Conservation (phyloP, 2,329 filamentous ascomycete genomes). For the Dactylellina sp. region DNA sequence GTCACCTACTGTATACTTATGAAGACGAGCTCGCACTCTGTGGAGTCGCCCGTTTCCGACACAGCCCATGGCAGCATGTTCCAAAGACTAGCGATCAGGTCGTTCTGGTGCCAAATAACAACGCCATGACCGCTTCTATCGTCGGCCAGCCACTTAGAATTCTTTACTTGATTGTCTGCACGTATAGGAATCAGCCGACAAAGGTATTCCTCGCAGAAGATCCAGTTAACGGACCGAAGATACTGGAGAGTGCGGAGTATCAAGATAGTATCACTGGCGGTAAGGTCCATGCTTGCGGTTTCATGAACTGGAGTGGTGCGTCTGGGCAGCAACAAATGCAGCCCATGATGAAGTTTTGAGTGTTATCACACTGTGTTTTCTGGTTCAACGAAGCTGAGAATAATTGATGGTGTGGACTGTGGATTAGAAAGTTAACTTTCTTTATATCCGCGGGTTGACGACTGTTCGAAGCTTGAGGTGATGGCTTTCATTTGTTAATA, state of each 20-base stretch:
- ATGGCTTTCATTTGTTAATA: not conserved
- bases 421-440: not conserved
- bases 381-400: not conserved
- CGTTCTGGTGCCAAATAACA: slow-evolving; percentile 26
- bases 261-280: slow-evolving; percentile 43
- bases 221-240: slow-evolving; percentile 35
- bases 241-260: slow-evolving; percentile 21
- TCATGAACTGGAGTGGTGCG: slow-evolving; percentile 35
- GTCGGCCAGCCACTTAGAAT: slow-evolving; percentile 19
- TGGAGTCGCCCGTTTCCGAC: slow-evolving; percentile 38
- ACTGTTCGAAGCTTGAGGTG: not conserved
- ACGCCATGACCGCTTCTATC: slow-evolving; percentile 31
- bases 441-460: not conserved
- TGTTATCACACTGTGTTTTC: too few species aligned
- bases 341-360: not conserved
- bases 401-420: not conserved
- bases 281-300: slow-evolving; percentile 35
- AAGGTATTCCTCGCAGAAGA: slow-evolving; percentile 40
- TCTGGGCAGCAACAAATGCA: not conserved
- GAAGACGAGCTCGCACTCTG: slow-evolving; percentile 25
- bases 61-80: slow-evolving; percentile 32
- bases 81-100: slow-evolving; percentile 36
- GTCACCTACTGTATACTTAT: slow-evolving; percentile 43
- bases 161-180: slow-evolving; percentile 42
- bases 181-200: slow-evolving; percentile 36